phyloP scores from a whole-genome alignment of 495 filamentous ascomycete genomes.

The Pyrenula massariospora region DNA sequence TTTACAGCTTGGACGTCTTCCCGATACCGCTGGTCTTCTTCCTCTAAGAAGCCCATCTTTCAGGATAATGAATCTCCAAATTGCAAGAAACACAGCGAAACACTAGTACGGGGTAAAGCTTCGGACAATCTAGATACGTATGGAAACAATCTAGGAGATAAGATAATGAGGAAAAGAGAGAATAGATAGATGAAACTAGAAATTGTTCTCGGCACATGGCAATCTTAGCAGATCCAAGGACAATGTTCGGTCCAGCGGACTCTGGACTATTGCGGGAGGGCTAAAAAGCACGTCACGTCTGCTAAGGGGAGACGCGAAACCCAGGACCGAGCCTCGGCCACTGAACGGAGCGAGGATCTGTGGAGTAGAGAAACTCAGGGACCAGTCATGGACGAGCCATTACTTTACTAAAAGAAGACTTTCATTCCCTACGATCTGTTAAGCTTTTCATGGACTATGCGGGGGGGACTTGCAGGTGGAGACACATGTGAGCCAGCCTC shows the following conservation, averaged over 20 bases:
- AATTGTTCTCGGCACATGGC: too few species aligned
- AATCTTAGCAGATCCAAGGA: not conserved
- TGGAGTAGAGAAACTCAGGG: not conserved
- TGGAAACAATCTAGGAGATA: too few species aligned
- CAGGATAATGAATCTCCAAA: too few species aligned
- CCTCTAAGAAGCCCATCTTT: conserved; percentile 42
- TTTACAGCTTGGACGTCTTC: conserved; percentile 79
- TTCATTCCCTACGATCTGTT: too few species aligned
- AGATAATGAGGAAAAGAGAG: not conserved
- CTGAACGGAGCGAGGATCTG: not conserved
- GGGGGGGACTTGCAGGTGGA: not conserved
- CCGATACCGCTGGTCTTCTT: conserved; percentile 68
- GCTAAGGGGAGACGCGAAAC: too few species aligned
- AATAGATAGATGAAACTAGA: not conserved
- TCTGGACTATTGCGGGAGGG: not conserved
- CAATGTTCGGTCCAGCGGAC: not conserved
- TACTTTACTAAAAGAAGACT: not conserved
- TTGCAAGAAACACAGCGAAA: too few species aligned
- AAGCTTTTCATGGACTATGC: not conserved
- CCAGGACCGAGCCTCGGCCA: not conserved
- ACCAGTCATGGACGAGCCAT: not conserved
- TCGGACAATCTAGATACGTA: too few species aligned
- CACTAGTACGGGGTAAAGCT: too few species aligned
- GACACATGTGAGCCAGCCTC: not conserved
- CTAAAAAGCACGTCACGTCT: too few species aligned